Evolutionary conservation across 2,329 filamentous ascomycete genomes (phyloP), one percentile per base, ranked within the genome.

Genomic region (Alternaria sp.): DNA sequence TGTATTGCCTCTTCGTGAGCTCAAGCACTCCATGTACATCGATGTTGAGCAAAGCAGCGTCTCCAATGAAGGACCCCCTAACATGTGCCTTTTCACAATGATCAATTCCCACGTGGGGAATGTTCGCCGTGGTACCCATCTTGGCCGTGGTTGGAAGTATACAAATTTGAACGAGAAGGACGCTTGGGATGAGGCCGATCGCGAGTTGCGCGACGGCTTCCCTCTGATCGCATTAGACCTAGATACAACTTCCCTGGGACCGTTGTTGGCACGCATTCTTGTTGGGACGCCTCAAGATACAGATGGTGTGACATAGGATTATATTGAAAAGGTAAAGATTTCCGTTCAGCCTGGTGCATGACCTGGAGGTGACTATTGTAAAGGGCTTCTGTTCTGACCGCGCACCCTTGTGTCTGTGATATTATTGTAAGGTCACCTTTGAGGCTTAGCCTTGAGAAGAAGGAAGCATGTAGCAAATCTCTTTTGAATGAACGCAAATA

Each of bases 111-210:
- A 11, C 0, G 26, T n/a, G 12, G 41, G 12, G 5, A 5, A 9
- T 6, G 24, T 39, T 16, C 51, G 41, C n/a, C 9, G n/a, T 16
- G 55, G 48, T 28, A 39, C n/a, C 1, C 43, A 38, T 30, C 11
- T 57, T 5, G 47, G 22, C 2, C 47, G n/a, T 18, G 54, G 16
- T 7, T 52, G 43, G 11, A 52, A 46, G 18, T 57, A 32, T 7
- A 46, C 3, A 5, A 12, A 26, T 3, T 9, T 7, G 2, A 3
- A 5, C 4, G 32, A 30, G 3, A 12, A 3, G 11, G 2, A 14
- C 2, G 48, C 43, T 7, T 16, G 9, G 5, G 32, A 52, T 7
- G 39, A 20, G 12, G 12, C 18, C 18, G 34, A 41, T 14, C 26
- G 12, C 26, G 14, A 44, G 14, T 24, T 24, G 18, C 16, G 12